Evolutionary conservation across 1,284 basidiomycete genomes (phyloP).

Genomic region (Rhodotorula sp.): DNA sequence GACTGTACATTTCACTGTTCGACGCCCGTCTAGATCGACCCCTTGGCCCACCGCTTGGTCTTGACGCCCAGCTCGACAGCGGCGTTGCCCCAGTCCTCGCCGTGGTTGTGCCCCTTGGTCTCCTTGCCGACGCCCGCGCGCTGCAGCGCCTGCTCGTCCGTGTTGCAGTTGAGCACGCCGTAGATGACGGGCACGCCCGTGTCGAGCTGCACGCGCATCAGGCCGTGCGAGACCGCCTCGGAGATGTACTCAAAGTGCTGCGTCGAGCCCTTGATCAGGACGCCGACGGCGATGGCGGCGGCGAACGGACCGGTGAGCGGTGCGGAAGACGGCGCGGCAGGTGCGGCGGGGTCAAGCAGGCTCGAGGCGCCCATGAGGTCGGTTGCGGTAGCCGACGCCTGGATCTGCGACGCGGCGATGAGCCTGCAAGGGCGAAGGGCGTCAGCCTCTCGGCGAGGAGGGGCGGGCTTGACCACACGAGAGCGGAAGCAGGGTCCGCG

Average conservation of each 20-base stretch:
- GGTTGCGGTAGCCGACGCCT: constrained; percentile 66
- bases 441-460: too few relatives aligned
- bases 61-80: constrained; percentile 89
- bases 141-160: constrained; percentile 90
- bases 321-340: constrained; percentile 53
- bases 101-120: constrained; percentile 83
- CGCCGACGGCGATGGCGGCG: constrained; percentile 94
- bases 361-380: constrained; percentile 75
- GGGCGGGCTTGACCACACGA: constrained; percentile 36
- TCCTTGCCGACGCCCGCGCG: constrained; percentile 75
- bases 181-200: constrained; percentile 94
- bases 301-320: constrained; percentile 70
- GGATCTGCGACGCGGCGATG: constrained; percentile 79
- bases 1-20: neutral
- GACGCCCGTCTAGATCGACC: constrained; percentile 8
- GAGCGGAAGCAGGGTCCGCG: constrained; percentile 6
- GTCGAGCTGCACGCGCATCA: constrained; percentile 93
- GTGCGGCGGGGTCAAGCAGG: constrained; percentile 47
- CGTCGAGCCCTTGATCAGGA: constrained; percentile 93
- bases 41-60: constrained; percentile 63
- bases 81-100: constrained; percentile 92
- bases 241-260: constrained; percentile 99
- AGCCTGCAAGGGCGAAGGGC: constrained; percentile 57
- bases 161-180: constrained; percentile 90
- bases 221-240: constrained; percentile 83